Evolutionary conservation across 2,329 filamentous ascomycete genomes (phyloP).

Genomic region (Dothideomycetes sp.): DNA sequence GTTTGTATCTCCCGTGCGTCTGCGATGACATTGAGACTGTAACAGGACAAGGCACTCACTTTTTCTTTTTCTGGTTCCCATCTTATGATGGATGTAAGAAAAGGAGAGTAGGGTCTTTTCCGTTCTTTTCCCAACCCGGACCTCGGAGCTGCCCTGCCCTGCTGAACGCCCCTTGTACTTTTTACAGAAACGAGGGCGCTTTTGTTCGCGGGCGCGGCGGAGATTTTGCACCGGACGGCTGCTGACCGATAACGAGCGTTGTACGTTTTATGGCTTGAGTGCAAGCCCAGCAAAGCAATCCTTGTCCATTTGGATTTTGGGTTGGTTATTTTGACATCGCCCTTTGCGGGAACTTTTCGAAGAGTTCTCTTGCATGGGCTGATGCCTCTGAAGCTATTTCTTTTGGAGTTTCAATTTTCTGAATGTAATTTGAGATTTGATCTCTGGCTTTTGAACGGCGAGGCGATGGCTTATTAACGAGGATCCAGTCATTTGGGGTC

Average conservation of each 20-base stretch:
- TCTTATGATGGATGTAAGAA: slow-evolving; percentile 6
- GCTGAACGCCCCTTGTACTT: too few species aligned
- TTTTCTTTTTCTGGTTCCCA: too few species aligned
- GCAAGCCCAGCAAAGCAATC: slow-evolving; percentile 14
- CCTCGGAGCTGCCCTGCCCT: slow-evolving; percentile 1
- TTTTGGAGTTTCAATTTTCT: too few species aligned
- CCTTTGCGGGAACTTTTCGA: too few species aligned
- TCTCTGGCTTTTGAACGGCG: too few species aligned
- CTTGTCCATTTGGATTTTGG: slow-evolving; percentile 22
- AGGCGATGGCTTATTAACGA: too few species aligned
- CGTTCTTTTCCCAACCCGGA: slow-evolving; percentile 11
- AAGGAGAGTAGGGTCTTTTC: slow-evolving; percentile 1
- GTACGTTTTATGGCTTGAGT: slow-evolving; percentile 11
- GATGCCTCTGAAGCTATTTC: too few species aligned
- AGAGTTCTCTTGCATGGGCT: too few species aligned
- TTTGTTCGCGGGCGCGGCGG: slow-evolving; percentile 7
- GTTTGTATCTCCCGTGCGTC: slow-evolving; percentile 8
- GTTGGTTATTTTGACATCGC: slow-evolving; percentile 16
- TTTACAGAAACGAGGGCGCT: too few species aligned
- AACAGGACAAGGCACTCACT: too few species aligned
- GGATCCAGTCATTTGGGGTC: too few species aligned
- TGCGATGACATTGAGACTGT: slow-evolving; percentile 8
- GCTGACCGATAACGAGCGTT: slow-evolving; percentile 19
- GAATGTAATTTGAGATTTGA: too few species aligned
- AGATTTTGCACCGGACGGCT: neutral